These are phyloP conservation scores for Lathyrus oleraceus DNA, from an alignment of 306 rosid species.

Conservation along the genomic window DNA sequence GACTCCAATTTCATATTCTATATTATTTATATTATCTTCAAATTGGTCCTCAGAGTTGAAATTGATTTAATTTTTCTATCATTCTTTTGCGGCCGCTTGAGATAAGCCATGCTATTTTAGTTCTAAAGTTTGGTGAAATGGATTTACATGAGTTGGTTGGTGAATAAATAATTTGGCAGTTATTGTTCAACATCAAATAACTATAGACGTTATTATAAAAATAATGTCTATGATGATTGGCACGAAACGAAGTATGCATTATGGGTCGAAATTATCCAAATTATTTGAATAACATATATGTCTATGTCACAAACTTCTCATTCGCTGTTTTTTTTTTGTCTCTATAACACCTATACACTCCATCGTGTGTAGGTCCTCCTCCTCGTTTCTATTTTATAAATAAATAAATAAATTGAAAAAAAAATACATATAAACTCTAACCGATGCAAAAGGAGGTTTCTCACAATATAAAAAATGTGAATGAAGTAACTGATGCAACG, in stretches of 20 bases:
- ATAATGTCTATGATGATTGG: background rate
- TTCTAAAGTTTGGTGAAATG: background rate
- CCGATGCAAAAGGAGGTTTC: no score
- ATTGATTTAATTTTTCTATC: background rate
- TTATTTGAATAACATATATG: background rate
- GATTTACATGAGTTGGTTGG: background rate
- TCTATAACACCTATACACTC: no score
- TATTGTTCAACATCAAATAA: background rate
- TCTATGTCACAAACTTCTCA: background rate
- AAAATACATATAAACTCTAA: no score
- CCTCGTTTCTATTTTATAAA: no score
- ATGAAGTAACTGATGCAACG: no score
- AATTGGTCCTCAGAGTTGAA: background rate
- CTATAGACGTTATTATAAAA: background rate
- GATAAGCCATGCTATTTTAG: background rate
- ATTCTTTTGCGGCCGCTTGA: background rate
- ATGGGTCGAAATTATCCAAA: background rate
- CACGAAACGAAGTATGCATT: background rate
- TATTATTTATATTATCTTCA: background rate
- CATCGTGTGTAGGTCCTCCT: no score
- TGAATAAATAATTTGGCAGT: background rate
- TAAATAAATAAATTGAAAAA: no score
- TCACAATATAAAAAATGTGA: no score
- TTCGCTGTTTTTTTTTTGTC: no score
- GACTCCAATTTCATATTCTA: background rate